A percentile compares a stretch with the other conserved stretches of the same genome.
These are phyloP conservation scores for Brachypodium distachyon DNA, from an alignment of 202 grass and related monocot genomes.

Conservation along the genomic window DNA sequence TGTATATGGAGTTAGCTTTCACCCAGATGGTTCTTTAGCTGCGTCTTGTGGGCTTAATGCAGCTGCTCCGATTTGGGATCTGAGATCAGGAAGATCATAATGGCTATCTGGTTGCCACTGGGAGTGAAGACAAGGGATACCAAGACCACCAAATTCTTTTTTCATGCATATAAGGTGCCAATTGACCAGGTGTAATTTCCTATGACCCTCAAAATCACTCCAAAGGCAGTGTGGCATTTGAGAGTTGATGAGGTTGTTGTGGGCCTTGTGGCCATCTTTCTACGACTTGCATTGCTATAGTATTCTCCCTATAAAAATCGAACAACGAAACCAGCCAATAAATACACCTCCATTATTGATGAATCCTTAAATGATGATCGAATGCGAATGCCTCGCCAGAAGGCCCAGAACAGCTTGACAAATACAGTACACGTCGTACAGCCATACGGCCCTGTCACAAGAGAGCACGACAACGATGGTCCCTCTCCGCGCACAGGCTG, in stretches of 20 bases:
- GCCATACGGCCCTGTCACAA: not conserved
- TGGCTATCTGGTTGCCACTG: conserved; percentile 71
- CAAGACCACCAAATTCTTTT: too few species aligned
- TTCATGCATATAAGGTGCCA: too few species aligned
- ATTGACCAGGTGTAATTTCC: too few species aligned
- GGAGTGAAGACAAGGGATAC: conserved; percentile 78
- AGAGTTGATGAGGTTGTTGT: too few species aligned
- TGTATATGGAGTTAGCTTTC: conserved; percentile 73
- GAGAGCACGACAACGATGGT: not conserved
- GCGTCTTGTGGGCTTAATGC: conserved; percentile 71
- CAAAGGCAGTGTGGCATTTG: too few species aligned
- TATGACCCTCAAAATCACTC: too few species aligned
- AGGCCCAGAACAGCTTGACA: not conserved
- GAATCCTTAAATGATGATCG: not conserved
- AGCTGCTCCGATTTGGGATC: conserved; percentile 69
- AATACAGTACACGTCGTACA: not conserved
- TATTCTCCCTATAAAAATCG: not conserved
- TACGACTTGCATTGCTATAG: too few species aligned
- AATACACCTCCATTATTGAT: conserved; percentile 3
- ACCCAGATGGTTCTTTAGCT: conserved; percentile 78
- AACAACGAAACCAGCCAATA: not conserved
- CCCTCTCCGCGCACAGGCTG: not conserved
- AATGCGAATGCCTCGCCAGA: not conserved
- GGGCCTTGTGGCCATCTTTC: too few species aligned
- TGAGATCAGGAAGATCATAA: conserved; percentile 72